A percentile compares a stretch with the other conserved stretches of the same genome.
phyloP scores from a whole-genome alignment of 75 land plant species.

The Sequoiadendron giganteum region DNA sequence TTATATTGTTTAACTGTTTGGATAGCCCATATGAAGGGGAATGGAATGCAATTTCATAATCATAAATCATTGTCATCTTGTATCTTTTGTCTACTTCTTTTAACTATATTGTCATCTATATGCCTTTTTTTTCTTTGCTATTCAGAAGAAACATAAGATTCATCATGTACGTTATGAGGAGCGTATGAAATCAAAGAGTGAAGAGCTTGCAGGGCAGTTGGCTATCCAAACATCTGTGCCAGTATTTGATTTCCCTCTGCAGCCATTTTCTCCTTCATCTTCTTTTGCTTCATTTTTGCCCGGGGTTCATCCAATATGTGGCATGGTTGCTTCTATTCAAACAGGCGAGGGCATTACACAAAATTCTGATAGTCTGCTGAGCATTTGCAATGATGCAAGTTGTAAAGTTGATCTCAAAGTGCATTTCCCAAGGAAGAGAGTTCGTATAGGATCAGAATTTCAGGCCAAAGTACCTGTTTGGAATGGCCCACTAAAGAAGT shows the following conservation, averaged over 20 bases:
- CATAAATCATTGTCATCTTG: not conserved
- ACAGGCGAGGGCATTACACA: not conserved
- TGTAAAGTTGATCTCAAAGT: conserved; percentile 8
- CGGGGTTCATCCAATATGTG: not conserved
- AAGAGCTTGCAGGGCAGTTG: conserved; percentile 26
- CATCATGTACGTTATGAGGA: conserved; percentile 55
- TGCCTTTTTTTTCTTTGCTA: not conserved
- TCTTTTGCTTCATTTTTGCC: not conserved
- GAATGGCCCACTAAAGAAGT: conserved; percentile 25
- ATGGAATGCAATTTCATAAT: not conserved
- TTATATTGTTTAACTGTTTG: not conserved
- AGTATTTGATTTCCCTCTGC: conserved; percentile 7
- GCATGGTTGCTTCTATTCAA: conserved; percentile 7
- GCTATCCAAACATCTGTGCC: conserved; percentile 26
- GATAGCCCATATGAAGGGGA: not conserved
- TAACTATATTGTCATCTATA: not conserved
- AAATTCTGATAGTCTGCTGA: not conserved
- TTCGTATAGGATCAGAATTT: conserved; percentile 58
- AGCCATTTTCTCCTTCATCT: conserved; percentile 6
- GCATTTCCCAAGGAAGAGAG: conserved; percentile 18
- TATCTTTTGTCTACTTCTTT: not conserved
- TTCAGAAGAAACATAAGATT: conserved; percentile 56
- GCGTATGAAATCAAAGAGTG: not conserved
- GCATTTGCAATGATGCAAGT: not conserved
- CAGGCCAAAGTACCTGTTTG: conserved; percentile 73